These are phyloP conservation scores for Hygrophoropsis aurantiaca DNA, from an alignment of 768 basidiomycete genomes.

Conservation along the genomic window DNA sequence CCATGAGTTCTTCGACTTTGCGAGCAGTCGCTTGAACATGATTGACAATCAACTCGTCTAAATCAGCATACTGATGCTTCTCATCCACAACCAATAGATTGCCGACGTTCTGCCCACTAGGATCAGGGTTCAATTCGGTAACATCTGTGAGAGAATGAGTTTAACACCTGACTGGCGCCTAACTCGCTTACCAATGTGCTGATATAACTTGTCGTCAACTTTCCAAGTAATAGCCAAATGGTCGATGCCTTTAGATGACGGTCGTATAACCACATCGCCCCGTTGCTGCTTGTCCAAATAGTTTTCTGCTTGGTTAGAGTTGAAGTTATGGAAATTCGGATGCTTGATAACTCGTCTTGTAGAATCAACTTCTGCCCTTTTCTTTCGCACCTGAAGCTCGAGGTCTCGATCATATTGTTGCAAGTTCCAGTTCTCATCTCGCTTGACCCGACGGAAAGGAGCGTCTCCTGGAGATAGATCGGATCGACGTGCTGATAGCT, in stretches of 20 bases:
- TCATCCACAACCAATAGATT: conserved; percentile 71
- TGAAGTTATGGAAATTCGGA: conserved; percentile 97
- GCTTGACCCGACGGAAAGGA: conserved; percentile 56
- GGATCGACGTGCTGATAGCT: conserved; percentile 66
- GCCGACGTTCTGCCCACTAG: conserved; percentile 62
- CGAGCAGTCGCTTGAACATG: conserved; percentile 94
- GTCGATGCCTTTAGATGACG: conserved; percentile 89
- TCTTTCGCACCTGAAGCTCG: conserved; percentile 78
- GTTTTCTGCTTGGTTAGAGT: conserved; percentile 83
- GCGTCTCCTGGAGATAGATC: conserved; percentile 66
- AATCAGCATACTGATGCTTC: conserved; percentile 83
- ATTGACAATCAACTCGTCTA: conserved; percentile 96
- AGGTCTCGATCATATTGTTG: conserved; percentile 63
- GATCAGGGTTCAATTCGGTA: conserved; percentile 75
- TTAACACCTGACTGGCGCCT: neutral
- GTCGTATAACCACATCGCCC: conserved; percentile 95
- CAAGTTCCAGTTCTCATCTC: conserved; percentile 66
- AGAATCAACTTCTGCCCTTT: conserved; percentile 77
- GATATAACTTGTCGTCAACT: conserved; percentile 92
- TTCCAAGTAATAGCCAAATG: conserved; percentile 99
- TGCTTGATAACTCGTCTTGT: conserved; percentile 91
- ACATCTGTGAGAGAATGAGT: conserved; percentile 55
- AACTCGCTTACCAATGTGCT: conserved; percentile 80
- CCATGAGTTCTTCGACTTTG: conserved; percentile 91
- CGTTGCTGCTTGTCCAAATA: conserved; percentile 88